Conservation (phyloP, 257 asterid species). For the Primulina tabacum region DNA sequence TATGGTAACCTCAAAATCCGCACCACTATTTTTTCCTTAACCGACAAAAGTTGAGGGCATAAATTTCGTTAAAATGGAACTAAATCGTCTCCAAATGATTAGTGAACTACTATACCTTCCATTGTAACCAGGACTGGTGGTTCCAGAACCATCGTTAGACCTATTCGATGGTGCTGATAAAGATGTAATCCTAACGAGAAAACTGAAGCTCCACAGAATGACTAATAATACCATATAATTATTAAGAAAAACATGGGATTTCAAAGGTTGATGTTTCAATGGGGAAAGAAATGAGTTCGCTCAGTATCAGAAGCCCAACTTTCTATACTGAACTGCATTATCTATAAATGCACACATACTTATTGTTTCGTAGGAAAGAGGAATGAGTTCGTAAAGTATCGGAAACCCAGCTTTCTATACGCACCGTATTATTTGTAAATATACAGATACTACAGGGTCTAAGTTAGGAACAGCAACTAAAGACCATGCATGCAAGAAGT, state of each 20-base stretch:
- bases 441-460: neutral
- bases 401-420: neutral
- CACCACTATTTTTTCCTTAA: neutral
- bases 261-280: neutral
- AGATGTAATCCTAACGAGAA: neutral
- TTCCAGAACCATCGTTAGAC: neutral
- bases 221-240: neutral
- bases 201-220: neutral
- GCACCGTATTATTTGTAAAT: conserved; percentile 2
- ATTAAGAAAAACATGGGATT: neutral
- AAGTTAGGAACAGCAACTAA: conserved; percentile 5
- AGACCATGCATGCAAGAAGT: neutral
- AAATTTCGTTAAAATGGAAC: neutral
- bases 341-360: too few species aligned
- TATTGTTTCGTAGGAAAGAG: neutral
- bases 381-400: conserved; percentile 22
- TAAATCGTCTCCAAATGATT: neutral
- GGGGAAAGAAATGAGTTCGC: conserved; percentile 24
- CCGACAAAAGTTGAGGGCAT: neutral
- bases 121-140: neutral
- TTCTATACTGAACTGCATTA: neutral
- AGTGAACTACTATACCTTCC: neutral
- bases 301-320: neutral
- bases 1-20: neutral
- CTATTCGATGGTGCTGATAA: neutral